Base-by-base conservation (phyloP, 306 rosid genomes). In the Styphnolobium japonicum region DNA sequence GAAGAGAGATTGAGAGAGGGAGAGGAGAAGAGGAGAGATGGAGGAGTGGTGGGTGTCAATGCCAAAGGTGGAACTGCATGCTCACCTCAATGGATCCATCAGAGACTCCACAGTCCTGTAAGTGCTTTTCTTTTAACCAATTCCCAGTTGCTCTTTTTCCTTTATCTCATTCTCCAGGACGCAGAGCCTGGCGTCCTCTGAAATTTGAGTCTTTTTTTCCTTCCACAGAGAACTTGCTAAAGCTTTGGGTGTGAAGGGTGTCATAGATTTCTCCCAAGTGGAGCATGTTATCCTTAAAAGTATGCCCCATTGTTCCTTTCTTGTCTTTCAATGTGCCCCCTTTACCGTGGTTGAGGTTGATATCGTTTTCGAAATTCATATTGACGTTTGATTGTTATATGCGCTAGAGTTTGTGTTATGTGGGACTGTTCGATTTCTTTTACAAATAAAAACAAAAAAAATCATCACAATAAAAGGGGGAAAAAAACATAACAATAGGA, bases 31-130 rank as follows among this genome's bases (percentile, higher is more conserved):
- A 33, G 37, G 56, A 67, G 73, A 79, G 67, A 90, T 92, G 97
- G 98, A 94, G 97, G 98, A 94, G 73, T 78, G 80, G 81, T 92
- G 90, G 74, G 67, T 63, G 68, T 88, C 96, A 85, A 77, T 94
- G 86, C 96, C 98, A 31, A 94, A 94, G 85, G 83, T 92, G 63
- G 98, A 94, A 72, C 89, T 94, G 4, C 97, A 94, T 75, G 98
- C 97, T 69, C 98, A 94, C 80, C 97, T 92, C 77, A 94, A 94
- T 78, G 98, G 98, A 83, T 94, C 97, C 58, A 90, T 92, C 61
- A 86, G 98, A 87, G 91, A 92, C 84, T 84, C 88, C 33, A 94
- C 98, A 6, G 84, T 94, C 21, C 83, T 92, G 98, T 92, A 60
- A 64, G 74, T 65, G 15, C 29, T 25, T 18, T 23, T 55, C 14